These are phyloP conservation scores for Hanseniaspora meyeri DNA, from an alignment of 805 yeast genomes.

Conservation along the genomic window DNA sequence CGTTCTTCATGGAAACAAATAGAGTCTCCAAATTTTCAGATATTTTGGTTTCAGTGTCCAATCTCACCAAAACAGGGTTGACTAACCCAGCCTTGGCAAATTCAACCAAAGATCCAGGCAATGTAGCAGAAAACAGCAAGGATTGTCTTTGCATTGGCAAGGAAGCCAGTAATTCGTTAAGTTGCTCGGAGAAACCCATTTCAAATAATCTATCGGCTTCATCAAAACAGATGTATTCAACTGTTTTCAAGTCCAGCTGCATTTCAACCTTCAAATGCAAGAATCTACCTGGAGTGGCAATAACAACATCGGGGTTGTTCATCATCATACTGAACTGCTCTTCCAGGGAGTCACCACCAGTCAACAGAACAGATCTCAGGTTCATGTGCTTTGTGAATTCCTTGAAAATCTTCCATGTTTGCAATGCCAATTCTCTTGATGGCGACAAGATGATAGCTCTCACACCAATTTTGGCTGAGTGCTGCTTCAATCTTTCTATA, in stretches of 20 bases:
- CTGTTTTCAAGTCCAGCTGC: slow-evolving; percentile 68
- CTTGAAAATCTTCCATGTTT: slow-evolving; percentile 76
- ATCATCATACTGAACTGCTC: slow-evolving; percentile 90
- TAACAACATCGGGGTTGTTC: slow-evolving; percentile 84
- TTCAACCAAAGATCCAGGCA: slow-evolving; percentile 83
- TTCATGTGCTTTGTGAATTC: slow-evolving; percentile 81
- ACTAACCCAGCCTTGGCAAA: slow-evolving; percentile 94
- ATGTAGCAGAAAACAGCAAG: slow-evolving; percentile 82
- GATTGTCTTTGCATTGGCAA: slow-evolving; percentile 79
- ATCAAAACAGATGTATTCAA: slow-evolving; percentile 88
- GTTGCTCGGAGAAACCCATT: slow-evolving; percentile 89
- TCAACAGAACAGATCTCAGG: slow-evolving; percentile 63
- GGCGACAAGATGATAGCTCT: slow-evolving; percentile 87
- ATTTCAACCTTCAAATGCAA: slow-evolving; percentile 91
- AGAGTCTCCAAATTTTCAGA: slow-evolving; percentile 87
- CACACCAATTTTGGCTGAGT: slow-evolving; percentile 76
- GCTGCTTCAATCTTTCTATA: slow-evolving; percentile 70
- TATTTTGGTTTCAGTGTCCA: slow-evolving; percentile 85
- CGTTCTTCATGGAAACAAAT: slow-evolving; percentile 64
- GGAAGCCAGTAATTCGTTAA: slow-evolving; percentile 75
- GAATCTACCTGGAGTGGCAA: slow-evolving; percentile 93
- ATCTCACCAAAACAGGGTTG: slow-evolving; percentile 81
- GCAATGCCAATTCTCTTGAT: slow-evolving; percentile 89
- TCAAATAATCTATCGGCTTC: slow-evolving; percentile 96
- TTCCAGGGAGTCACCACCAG: slow-evolving; percentile 98